Evolutionary conservation across 2,329 filamentous ascomycete genomes (phyloP), one percentile per base, ranked within the genome.

Genomic region (Fusarium sublunatum): DNA sequence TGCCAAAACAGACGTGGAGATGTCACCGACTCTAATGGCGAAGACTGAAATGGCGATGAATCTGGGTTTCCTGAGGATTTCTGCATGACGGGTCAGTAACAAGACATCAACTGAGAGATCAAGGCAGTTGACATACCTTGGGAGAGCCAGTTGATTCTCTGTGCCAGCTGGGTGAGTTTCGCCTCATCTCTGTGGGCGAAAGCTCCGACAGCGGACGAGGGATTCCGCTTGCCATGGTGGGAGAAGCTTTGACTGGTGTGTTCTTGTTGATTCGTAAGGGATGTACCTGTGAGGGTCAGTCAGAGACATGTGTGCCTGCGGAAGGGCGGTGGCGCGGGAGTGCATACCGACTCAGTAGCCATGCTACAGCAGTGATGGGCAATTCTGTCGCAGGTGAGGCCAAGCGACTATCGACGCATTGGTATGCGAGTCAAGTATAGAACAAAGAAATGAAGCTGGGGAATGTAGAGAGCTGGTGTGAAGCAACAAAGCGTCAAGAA

Each of bases 1-100:
- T 96, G 92, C 95, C 95, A 98, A 80, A 97, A 97, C 55, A 92
- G 82, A 65, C 91, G 91, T 49, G 93, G 92, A 40, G 93, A 96
- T 42, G 88, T 83, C 61, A 84, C 79, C 64, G 81, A 75, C 52
- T 88, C 84, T 67, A 90, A 84, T 25, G 93, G 92, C 24, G 93
- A 96, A 28, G 91, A 89, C 77, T 95, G 91, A 81, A 93, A 93
- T 71, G 91, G 91, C 53, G 92, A 94, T 10, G 90, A 91, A 74
- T 94, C 91, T 72, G 84, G 87, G 74, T 84, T 87, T 61, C 89
- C 82, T 59, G 85, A 79, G 77, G 87, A 85, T 80, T 93, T 91
- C 86, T 90, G 74, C 46, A 69, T 61, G 46, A 46, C 41, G 49
- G 43, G 71, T 79, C 62, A 80, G 74, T 56, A 13, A 61, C 58